A percentile compares a stretch with the other conserved stretches of the same genome.
These are phyloP conservation scores for Holtermannia corniformis DNA, from an alignment of 768 basidiomycete genomes.

Conservation along the genomic window DNA sequence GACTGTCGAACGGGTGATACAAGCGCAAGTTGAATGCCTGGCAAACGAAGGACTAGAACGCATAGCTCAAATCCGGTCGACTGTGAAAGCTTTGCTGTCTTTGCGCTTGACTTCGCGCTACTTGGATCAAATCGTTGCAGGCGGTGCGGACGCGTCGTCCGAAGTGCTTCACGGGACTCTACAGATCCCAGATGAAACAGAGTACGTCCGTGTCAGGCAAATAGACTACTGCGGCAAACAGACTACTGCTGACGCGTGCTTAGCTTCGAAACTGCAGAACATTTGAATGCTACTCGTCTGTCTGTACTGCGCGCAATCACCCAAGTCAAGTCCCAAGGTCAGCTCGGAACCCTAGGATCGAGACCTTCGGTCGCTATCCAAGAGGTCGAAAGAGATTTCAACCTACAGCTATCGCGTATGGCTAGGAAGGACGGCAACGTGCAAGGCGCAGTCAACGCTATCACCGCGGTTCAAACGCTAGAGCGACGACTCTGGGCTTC, in stretches of 20 bases:
- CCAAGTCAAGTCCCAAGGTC: too few species aligned
- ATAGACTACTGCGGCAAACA: too few species aligned
- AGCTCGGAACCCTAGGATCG: too few species aligned
- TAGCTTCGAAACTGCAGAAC: constrained; percentile 69
- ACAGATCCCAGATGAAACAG: too few species aligned
- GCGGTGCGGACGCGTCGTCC: too few species aligned
- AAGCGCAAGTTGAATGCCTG: constrained; percentile 57
- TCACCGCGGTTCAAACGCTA: constrained; percentile 63
- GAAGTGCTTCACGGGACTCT: too few species aligned
- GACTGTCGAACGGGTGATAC: constrained; percentile 50
- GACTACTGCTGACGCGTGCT: neutral
- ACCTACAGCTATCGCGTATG: too few species aligned
- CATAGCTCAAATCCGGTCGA: constrained; percentile 62
- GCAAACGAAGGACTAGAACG: constrained; percentile 65
- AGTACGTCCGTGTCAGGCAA: too few species aligned
- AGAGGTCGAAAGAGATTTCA: too few species aligned
- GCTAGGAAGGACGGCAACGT: constrained; percentile 60
- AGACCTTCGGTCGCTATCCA: too few species aligned
- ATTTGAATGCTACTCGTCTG: constrained; percentile 66
- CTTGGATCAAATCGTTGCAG: too few species aligned
- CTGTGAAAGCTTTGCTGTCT: constrained; percentile 65
- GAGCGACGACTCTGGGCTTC: constrained; percentile 36
- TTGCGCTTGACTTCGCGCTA: constrained; percentile 61
- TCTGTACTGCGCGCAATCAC: too few species aligned
- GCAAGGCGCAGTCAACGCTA: constrained; percentile 78